Evolutionary conservation across 495 filamentous ascomycete species (phyloP).

Genomic region (Clavariopsis aquatica): DNA sequence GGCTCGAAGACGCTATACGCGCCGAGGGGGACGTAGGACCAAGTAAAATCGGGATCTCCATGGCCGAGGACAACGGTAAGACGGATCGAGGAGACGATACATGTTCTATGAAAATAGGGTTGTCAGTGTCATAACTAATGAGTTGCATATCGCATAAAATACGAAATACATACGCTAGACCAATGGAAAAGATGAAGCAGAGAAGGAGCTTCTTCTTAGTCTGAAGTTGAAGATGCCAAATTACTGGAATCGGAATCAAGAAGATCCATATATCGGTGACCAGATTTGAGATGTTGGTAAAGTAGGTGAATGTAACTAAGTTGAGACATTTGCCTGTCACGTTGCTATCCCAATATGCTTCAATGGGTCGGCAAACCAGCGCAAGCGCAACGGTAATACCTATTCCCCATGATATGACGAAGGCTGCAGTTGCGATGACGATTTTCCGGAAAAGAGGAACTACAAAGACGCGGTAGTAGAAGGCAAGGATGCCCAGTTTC

Average conservation of each 20-base stretch:
- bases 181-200: constrained; percentile 49
- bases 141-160: neutral
- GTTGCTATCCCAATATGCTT: constrained; percentile 29
- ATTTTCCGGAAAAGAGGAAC: constrained; percentile 28
- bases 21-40: constrained; percentile 47
- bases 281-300: constrained; percentile 37
- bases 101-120: constrained; percentile 38
- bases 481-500: constrained; percentile 35
- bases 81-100: constrained; percentile 47
- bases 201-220: constrained; percentile 48
- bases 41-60: constrained; percentile 48
- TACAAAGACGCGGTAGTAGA: constrained; percentile 36
- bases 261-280: constrained; percentile 59
- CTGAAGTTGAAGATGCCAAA: constrained; percentile 55
- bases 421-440: constrained; percentile 28
- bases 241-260: constrained; percentile 57
- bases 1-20: constrained; percentile 51
- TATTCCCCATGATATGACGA: constrained; percentile 31
- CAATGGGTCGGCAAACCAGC: constrained; percentile 28
- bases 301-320: constrained; percentile 28
- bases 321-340: constrained; percentile 32
- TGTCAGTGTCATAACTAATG: neutral
- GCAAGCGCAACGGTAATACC: constrained; percentile 30
- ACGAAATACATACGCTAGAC: constrained; percentile 41
- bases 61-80: constrained; percentile 48